These are phyloP conservation scores for Penicillium sp. DNA, from an alignment of 2,329 filamentous ascomycete genomes.

Conservation along the genomic window DNA sequence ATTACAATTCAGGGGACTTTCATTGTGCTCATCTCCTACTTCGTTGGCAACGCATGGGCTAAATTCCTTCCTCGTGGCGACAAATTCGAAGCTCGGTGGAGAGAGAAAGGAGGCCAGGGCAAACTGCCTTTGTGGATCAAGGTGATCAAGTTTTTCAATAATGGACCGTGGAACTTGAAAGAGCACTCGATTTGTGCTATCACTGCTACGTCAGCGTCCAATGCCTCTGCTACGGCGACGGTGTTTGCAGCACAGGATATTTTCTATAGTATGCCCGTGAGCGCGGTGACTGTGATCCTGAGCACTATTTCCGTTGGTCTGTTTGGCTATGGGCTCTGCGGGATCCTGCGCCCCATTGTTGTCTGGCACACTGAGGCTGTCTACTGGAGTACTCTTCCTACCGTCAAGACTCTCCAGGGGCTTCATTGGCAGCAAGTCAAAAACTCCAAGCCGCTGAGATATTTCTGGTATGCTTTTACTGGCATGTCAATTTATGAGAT, in stretches of 20 bases:
- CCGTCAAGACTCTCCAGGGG: slow-evolving; percentile 53
- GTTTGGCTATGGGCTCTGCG: slow-evolving; percentile 55
- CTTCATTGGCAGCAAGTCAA: slow-evolving; percentile 53
- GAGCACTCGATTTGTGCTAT: slow-evolving; percentile 55
- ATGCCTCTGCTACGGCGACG: slow-evolving; percentile 40
- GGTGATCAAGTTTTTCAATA: slow-evolving; percentile 48
- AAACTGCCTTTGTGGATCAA: slow-evolving; percentile 44
- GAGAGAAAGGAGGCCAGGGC: slow-evolving; percentile 41
- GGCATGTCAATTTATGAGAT: slow-evolving; percentile 53
- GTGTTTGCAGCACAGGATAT: slow-evolving; percentile 52
- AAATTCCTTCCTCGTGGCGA: slow-evolving; percentile 52
- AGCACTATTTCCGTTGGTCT: slow-evolving; percentile 53
- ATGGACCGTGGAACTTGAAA: slow-evolving; percentile 52
- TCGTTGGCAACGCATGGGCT: slow-evolving; percentile 51
- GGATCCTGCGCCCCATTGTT: slow-evolving; percentile 52
- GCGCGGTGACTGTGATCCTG: slow-evolving; percentile 48
- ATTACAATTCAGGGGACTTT: slow-evolving; percentile 53
- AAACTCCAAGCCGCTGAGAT: slow-evolving; percentile 50
- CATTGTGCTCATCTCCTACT: slow-evolving; percentile 57
- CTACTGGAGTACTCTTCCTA: slow-evolving; percentile 54
- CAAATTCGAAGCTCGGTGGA: slow-evolving; percentile 48
- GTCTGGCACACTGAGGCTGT: slow-evolving; percentile 57
- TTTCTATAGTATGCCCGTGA: slow-evolving; percentile 51
- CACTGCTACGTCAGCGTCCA: slow-evolving; percentile 54
- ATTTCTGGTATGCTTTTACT: slow-evolving; percentile 52